Evolutionary conservation across 805 yeast genomes (phyloP), one percentile per base, ranked within the genome.

Genomic region (Candida multigemmis): DNA sequence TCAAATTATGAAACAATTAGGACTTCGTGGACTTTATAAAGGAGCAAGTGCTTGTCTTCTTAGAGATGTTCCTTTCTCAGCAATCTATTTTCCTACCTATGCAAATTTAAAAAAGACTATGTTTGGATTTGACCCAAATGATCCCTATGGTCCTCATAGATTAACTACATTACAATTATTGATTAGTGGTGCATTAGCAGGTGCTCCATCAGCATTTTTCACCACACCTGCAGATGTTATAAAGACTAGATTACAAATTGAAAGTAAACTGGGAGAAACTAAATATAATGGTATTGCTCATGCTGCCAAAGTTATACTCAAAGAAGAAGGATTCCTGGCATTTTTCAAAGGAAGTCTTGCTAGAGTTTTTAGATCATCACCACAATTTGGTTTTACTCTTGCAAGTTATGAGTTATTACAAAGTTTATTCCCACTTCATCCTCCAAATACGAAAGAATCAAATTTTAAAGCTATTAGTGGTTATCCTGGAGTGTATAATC

Each of bases 151-250:
- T 41, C 65, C 70, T 40, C 66, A 61, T 24, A 65, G 69, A 35
- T 70, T 87, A 34, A 74, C 74, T 36, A 74, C 93, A 16, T 77
- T 89, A 80, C 94, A 89, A 55, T 63, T 91, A 38, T 69, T 89
- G 34, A 51, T 73, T 4, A 73, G 93, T 34, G 98, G 98, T 54
- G 96, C 94, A 7, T 50, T 87, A 37, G 97, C 98, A 9, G 98
- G 97, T 49, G 85, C 93, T 64, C 98, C 98, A 7, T 93, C 97
- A 16, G 97, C 97, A 7, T 89, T 81, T 53, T 62, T 87, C 39
- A 89, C 98, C 2, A 89, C 98, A 0, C 98, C 98, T 2, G 86
- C 85, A 46, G 98, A 89, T 64, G 97, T 89, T 25, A 82, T 91
- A 44, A 89, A 89, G 61, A 89, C 98, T 3, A 77, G 97, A 55